Base-by-base conservation (phyloP, 345 rosid species). In the Populus davidiana region DNA sequence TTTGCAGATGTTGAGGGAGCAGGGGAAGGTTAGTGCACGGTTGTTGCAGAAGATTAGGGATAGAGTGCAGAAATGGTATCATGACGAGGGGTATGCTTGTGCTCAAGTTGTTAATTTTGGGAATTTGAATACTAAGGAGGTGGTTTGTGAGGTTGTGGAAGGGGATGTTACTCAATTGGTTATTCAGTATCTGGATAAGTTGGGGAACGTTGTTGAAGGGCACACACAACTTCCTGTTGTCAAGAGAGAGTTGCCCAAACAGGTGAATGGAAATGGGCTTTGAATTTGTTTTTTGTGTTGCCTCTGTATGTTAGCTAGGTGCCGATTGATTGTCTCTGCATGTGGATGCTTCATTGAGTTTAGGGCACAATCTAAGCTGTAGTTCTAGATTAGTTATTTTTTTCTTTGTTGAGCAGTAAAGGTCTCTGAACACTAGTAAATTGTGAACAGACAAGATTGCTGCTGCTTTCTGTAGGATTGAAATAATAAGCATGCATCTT, bases 81-180 rank as follows among this genome's bases (percentile, higher is more conserved):
- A 90, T 36, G 97, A 96, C 50, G 97, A 94, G 79, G 99, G 99
- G 52, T 96, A 91, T 81, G 97, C 97, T 4, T 94, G 98, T 79
- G 99, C 99, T 5, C 96, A 96, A 74, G 98, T 94, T 65, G 98
- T 96, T 71, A 96, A 96, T 81, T 96, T 94, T 59, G 97, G 99
- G 76, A 96, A 96, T 77, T 86, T 94, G 91, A 92, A 94, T 77
- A 92, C 98, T 0, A 90, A 86, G 72, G 99, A 94, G 84, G 97
- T 96, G 64, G 99, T 96, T 59, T 96, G 99, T 85, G 98, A 96
- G 87, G 97, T 93, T 74, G 97, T 93, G 76, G 99, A 95, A 91
- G 98, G 99, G 68, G 99, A 95, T 78, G 84, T 95, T 23, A 93
- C 99, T 12, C 97, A 92, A 89, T 70, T 93, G 63, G 82, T 83